Evolutionary conservation across 495 filamentous ascomycete genomes (phyloP), one percentile per base, ranked within the genome.

Genomic region (Neurospora tetrasperma): DNA sequence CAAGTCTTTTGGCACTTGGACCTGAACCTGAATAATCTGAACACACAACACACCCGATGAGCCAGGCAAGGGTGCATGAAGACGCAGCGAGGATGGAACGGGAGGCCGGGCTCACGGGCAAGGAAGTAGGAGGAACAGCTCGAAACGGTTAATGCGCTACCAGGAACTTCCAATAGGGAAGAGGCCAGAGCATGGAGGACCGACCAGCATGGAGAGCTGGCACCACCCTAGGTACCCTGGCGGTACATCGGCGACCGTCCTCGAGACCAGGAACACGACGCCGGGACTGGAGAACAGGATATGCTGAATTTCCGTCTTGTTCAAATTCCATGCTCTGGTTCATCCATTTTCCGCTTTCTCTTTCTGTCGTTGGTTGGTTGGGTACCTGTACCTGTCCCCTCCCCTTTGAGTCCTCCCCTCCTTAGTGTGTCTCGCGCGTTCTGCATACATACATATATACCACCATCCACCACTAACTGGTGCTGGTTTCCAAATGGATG

Each of bases 321-420:
- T 31, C 70, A 76, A 77, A 79, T 79, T 76, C 77, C 78, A 79
- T 80, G 78, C 69, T 75, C 77, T 75, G 74, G 70, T 71, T 72
- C 76, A 72, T 73, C 78, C 75, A 77, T 75, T 75, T 79, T 79
- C 71, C 14, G 27, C 54, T 35, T 35, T 66, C 35, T 5, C 39
- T 27, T 35, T 66, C 35, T 66, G 12, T 66, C 54, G 27, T 66
- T 66, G 54, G 27, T 66, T 66, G 54, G 54, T 66, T 66, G 54
- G 27, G 54, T 66, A 66, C 54, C 54, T 66, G 54, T 62, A 62
- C 54, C 54, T 31, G 27, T 7, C 54, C 48, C 48, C 23, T 59
- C 23, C 48, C 48, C 48, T 5, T 59, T 59, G 23, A 31, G 43
- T 2, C 18, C 18, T 39, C 7, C 43, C 54, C 54, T 23, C 54